Evolutionary conservation across 2,329 filamentous ascomycete species (phyloP).

Genomic region (Pezicula neosporulosa): DNA sequence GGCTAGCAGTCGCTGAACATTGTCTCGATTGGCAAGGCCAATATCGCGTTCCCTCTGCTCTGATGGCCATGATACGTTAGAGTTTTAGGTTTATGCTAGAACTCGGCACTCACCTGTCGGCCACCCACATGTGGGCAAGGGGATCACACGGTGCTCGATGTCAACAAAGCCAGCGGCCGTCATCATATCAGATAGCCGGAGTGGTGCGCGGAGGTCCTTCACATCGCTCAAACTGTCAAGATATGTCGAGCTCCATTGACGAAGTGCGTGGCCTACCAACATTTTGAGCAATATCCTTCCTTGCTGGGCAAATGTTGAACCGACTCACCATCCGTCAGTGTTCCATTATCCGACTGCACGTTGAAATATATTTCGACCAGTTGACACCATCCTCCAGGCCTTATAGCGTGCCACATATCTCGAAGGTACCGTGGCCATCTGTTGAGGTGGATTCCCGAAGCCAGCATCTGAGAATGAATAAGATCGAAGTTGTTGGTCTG

Average conservation of each 20-base stretch:
- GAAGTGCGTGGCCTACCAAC: slow-evolving; percentile 55
- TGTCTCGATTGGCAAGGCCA: slow-evolving; percentile 49
- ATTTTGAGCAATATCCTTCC: slow-evolving; percentile 1
- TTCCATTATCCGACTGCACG: slow-evolving; percentile 81
- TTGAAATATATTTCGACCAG: slow-evolving; percentile 86
- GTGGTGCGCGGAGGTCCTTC: slow-evolving; percentile 64
- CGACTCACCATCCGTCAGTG: slow-evolving; percentile 57
- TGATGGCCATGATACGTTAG: slow-evolving; percentile 22
- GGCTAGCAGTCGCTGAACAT: slow-evolving; percentile 49
- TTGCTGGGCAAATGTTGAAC: background rate
- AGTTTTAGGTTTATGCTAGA: background rate
- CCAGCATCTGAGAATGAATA: slow-evolving; percentile 56
- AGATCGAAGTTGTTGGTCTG: slow-evolving; percentile 72
- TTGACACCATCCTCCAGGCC: slow-evolving; percentile 79
- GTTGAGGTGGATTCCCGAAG: slow-evolving; percentile 27
- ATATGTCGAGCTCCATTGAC: slow-evolving; percentile 65
- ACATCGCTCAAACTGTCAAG: slow-evolving; percentile 56
- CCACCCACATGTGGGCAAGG: slow-evolving; percentile 68
- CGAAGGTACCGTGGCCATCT: slow-evolving; percentile 74
- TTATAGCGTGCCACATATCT: slow-evolving; percentile 71
- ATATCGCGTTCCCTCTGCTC: slow-evolving; percentile 50
- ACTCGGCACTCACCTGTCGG: slow-evolving; percentile 50
- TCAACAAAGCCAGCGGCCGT: slow-evolving; percentile 58
- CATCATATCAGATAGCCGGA: slow-evolving; percentile 43
- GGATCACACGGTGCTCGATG: slow-evolving; percentile 62